Evolutionary conservation across 306 rosid genomes (phyloP), one percentile per base, ranked within the genome.

Genomic region (Datisca glomerata): DNA sequence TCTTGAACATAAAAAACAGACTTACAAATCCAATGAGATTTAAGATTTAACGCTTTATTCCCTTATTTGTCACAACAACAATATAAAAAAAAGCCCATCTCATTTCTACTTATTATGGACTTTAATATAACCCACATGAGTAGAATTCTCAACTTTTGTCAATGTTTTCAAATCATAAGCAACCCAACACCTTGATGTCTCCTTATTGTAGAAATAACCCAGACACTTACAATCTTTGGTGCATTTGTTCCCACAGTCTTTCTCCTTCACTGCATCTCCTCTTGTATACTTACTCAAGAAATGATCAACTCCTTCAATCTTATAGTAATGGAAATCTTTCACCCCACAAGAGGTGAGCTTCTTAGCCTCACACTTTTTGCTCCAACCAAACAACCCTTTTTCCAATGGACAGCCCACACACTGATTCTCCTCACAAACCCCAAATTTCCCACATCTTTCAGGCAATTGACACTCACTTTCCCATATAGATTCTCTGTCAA

Each of bases 331-430:
- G 15, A 69, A 75, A 1, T 53, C 73, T 14, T 49, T 67, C 2
- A 41, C 37, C 9, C 14, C 49, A 25, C 89, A 78, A n/a, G 72
- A 47, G 5, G 46, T 63, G 4, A 78, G 39, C 41, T 49, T 20
- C 42, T 51, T 18, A 3, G 73, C 13, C 21, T 21, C 64, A 42
- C 85, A 83, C 1, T 43, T 68, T 13, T 61, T 55, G 44, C 79
- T 75, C 91, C 82, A 83, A 9, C 85, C 89, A 24, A 72, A 2
- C 1, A 69, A 4, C 21, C 81, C 85, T 35, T 44, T 69, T 18
- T 66, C 43, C 43, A 58, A 61, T 0, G 81, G 94, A 27, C 89
- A 78, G 18, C 56, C 94, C 39, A 78, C 79, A 45, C 85, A 83
- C 12, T 83, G 79, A 49, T 59, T 67, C 3, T 72, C 66, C 53